These are phyloP conservation scores for Mortierella sp. DNA, from an alignment of 371 early-diverging fungal species.

Conservation along the genomic window DNA sequence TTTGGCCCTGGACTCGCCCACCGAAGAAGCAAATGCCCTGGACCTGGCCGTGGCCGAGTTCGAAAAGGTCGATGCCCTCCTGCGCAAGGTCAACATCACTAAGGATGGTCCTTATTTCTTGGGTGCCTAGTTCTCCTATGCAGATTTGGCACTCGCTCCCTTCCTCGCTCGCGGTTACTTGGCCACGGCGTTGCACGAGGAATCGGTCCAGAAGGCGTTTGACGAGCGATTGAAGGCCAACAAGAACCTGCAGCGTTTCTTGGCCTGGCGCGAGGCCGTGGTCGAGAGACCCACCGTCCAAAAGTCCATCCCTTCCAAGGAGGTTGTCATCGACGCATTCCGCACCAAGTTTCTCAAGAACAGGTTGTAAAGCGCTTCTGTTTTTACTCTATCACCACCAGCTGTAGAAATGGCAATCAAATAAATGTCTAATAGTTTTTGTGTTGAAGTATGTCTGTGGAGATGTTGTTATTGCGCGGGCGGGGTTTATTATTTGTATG, in stretches of 20 bases:
- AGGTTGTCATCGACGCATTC: slow-evolving; percentile 14
- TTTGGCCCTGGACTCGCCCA: slow-evolving; percentile 5
- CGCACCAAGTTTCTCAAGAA: background rate
- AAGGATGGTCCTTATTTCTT: slow-evolving; percentile 43
- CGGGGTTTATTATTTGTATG: slow-evolving; percentile 2
- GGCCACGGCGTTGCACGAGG: slow-evolving; percentile 30
- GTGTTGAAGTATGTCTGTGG: background rate
- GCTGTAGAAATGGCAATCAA: background rate
- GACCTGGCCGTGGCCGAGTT: slow-evolving; percentile 22
- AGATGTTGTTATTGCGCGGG: background rate
- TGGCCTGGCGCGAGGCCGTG: slow-evolving; percentile 27
- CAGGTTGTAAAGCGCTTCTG: background rate
- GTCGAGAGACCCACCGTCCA: slow-evolving; percentile 13
- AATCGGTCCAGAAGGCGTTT: slow-evolving; percentile 43
- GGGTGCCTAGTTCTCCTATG: slow-evolving; percentile 67
- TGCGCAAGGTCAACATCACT: slow-evolving; percentile 13
- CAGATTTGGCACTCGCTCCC: slow-evolving; percentile 71
- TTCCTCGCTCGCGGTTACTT: slow-evolving; percentile 52
- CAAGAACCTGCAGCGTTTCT: slow-evolving; percentile 21
- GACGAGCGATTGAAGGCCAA: slow-evolving; percentile 25
- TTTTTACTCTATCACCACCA: background rate
- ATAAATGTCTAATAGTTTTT: background rate
- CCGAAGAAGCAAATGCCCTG: slow-evolving; percentile 12
- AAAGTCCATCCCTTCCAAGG: slow-evolving; percentile 17
- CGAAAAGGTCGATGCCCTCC: slow-evolving; percentile 30